A percentile compares a stretch with the other conserved stretches of the same genome.
Evolutionary conservation across 257 asterid genomes (phyloP).

Genomic region (Lavandula angustifolia): DNA sequence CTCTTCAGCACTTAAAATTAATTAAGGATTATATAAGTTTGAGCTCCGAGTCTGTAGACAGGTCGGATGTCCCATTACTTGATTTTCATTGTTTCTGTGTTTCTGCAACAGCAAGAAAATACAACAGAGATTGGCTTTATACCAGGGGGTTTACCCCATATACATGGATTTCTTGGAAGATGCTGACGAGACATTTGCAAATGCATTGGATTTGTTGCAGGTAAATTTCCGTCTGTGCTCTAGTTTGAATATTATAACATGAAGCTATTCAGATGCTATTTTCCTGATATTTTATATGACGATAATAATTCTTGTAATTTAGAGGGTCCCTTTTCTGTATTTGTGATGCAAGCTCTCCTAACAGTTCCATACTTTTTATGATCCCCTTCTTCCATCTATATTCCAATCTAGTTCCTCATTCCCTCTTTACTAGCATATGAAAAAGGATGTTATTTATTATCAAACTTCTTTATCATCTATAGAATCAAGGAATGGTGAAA

Average conservation of each 20-base stretch:
- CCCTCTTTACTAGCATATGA: constrained; percentile 10
- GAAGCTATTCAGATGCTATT: constrained; percentile 7
- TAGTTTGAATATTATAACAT: constrained; percentile 7
- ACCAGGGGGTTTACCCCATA: constrained; percentile 94
- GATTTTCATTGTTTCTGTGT: constrained; percentile 15
- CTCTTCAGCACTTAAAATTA: neutral
- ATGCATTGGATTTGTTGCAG: constrained; percentile 68
- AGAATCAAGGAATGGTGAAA: constrained; percentile 92
- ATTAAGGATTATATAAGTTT: neutral
- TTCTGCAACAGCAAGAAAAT: constrained; percentile 72
- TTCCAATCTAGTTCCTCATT: constrained; percentile 8
- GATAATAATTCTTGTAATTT: neutral
- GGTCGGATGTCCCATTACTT: constrained; percentile 14
- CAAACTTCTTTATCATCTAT: constrained; percentile 4
- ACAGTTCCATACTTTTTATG: neutral
- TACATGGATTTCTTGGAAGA: constrained; percentile 81
- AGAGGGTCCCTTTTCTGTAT: neutral
- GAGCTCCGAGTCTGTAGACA: neutral
- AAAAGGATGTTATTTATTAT: constrained; percentile 9
- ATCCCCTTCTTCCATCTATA: neutral
- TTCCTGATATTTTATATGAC: neutral
- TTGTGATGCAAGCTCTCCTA: neutral
- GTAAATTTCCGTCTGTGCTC: constrained; percentile 37
- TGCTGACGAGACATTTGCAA: constrained; percentile 78
- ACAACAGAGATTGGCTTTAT: constrained; percentile 88